phyloP scores from a whole-genome alignment of 2,329 filamentous ascomycete species.

The Penicillium concentricum region DNA sequence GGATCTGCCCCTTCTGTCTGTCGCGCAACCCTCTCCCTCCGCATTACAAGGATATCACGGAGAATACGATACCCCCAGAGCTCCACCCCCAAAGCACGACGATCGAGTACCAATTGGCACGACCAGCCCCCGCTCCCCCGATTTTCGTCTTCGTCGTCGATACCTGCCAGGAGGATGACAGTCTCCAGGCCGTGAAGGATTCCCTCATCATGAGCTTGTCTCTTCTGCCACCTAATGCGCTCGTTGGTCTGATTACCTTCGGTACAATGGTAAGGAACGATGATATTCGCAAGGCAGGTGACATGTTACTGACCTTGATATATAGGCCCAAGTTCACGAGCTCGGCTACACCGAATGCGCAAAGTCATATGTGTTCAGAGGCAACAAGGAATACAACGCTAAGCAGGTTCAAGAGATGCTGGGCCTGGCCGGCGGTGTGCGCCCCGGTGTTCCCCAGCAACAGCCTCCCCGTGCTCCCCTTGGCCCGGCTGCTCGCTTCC shows the following conservation, averaged over 20 bases:
- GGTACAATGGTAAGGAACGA: conserved; percentile 80
- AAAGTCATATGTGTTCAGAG: conserved; percentile 97
- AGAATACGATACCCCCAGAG: conserved; percentile 64
- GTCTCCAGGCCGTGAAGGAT: conserved; percentile 65
- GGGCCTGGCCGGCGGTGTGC: conserved; percentile 68
- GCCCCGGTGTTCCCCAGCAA: conserved; percentile 63
- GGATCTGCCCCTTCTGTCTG: conserved; percentile 69
- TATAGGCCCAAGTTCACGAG: conserved; percentile 88
- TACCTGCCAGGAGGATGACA: conserved; percentile 68
- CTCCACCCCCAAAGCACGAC: conserved; percentile 65
- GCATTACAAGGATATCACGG: conserved; percentile 69
- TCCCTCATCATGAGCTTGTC: conserved; percentile 66
- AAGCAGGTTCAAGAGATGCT: conserved; percentile 99
- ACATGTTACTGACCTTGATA: conserved; percentile 3
- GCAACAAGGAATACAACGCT: conserved; percentile 95
- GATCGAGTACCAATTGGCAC: conserved; percentile 63
- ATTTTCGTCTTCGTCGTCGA: conserved; percentile 69
- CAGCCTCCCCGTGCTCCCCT: conserved; percentile 72
- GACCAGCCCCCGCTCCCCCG: conserved; percentile 63
- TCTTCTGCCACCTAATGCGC: conserved; percentile 61
- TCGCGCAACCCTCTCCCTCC: conserved; percentile 64
- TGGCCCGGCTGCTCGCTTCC: conserved; percentile 82
- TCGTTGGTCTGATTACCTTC: conserved; percentile 65
- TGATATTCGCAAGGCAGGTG: conserved; percentile 2
- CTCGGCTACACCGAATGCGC: conserved; percentile 97